Evolutionary conservation across 306 rosid species (phyloP).

Genomic region (Phaseolus lunatus): DNA sequence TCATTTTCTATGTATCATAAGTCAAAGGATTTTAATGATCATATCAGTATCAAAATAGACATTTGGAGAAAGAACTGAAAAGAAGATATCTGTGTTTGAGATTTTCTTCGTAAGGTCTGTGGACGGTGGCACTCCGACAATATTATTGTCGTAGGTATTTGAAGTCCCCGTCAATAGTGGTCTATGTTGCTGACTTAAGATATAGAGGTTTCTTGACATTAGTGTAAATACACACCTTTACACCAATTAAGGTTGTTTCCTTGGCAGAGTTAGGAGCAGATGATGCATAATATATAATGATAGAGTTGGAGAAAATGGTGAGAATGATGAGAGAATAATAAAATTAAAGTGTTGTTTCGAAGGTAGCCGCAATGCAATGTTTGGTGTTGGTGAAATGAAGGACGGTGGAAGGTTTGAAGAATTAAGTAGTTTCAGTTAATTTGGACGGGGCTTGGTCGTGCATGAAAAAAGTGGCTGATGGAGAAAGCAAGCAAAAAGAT

Average conservation of each 20-base stretch:
- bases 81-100: too few relatives aligned
- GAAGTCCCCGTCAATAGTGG: background rate
- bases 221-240: too few relatives aligned
- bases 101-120: background rate
- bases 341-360: background rate
- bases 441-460: slow-evolving; percentile 8
- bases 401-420: slow-evolving; percentile 4
- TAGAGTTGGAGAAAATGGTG: background rate
- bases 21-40: too few relatives aligned
- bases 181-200: slow-evolving; percentile 5
- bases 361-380: background rate
- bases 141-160: background rate
- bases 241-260: background rate
- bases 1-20: too few relatives aligned
- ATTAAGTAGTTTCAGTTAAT: background rate
- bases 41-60: too few relatives aligned
- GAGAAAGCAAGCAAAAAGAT: background rate
- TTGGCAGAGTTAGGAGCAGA: background rate
- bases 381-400: background rate
- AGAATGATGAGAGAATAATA: too few relatives aligned
- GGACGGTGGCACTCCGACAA: slow-evolving; percentile 16
- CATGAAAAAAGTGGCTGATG: background rate
- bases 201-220: background rate
- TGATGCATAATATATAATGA: too few relatives aligned
- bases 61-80: too few relatives aligned